Conservation (phyloP, 2,329 filamentous ascomycete species). For the Colletotrichum lindemuthianum region DNA sequence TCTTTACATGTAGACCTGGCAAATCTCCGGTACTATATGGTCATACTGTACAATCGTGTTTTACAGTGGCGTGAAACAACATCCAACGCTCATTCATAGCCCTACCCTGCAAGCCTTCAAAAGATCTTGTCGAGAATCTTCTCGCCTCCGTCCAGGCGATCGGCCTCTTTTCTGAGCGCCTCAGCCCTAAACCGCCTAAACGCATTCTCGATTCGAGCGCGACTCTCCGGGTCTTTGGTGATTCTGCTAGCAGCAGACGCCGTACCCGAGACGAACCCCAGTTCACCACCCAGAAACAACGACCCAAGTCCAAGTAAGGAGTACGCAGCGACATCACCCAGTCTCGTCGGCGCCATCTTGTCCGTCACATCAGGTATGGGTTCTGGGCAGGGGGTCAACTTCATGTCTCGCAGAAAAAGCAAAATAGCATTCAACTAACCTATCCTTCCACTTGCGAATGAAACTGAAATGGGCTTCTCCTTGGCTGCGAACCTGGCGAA, state of each 20-base stretch:
- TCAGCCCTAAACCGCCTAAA: constrained; percentile 72
- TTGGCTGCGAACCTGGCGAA: constrained; percentile 69
- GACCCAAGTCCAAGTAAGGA: constrained; percentile 70
- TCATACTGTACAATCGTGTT: too few species aligned
- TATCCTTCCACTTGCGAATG: constrained; percentile 69
- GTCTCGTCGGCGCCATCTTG: constrained; percentile 63
- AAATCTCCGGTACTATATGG: too few species aligned
- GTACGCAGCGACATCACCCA: constrained; percentile 71
- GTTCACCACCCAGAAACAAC: constrained; percentile 72
- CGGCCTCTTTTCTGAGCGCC: constrained; percentile 68
- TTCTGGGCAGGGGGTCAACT: constrained; percentile 50
- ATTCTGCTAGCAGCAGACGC: constrained; percentile 64
- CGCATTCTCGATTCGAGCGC: constrained; percentile 68
- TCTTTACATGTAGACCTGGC: too few species aligned
- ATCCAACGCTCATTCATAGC: too few species aligned
- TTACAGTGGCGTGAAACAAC: too few species aligned
- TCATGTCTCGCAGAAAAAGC: neutral
- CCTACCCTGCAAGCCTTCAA: neutral
- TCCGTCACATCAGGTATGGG: constrained; percentile 69
- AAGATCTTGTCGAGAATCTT: constrained; percentile 31
- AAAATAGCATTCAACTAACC: constrained; percentile 50
- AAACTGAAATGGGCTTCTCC: constrained; percentile 70
- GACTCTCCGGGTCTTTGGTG: constrained; percentile 61
- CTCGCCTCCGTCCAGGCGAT: constrained; percentile 56
- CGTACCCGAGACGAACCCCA: constrained; percentile 67